A percentile compares a stretch with the other conserved stretches of the same genome.
These are phyloP conservation scores for Apiotrichum porosum DNA, from an alignment of 1,284 basidiomycete species.

Conservation along the genomic window DNA sequence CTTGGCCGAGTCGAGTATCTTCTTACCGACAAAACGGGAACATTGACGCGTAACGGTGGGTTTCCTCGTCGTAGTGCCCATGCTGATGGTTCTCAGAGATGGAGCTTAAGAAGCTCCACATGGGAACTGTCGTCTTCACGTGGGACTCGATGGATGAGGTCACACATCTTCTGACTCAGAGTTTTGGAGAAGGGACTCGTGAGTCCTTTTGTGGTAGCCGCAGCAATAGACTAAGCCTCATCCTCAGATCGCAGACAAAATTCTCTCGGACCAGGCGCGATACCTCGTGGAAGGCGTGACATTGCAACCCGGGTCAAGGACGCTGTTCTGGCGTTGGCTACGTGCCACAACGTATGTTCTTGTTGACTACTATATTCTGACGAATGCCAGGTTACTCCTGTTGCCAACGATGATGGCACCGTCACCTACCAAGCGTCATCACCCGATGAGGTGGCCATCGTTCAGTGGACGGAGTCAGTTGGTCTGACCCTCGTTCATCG, in stretches of 20 bases:
- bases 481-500: slow-evolving; percentile 82
- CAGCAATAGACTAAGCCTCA: not conserved
- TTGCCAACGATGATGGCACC: slow-evolving; percentile 85
- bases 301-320: slow-evolving; percentile 94
- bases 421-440: slow-evolving; percentile 97
- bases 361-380: not conserved
- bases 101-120: slow-evolving; percentile 97
- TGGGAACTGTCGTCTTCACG: slow-evolving; percentile 97
- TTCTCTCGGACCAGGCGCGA: slow-evolving; percentile 50
- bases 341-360: slow-evolving; percentile 84
- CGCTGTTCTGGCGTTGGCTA: slow-evolving; percentile 83
- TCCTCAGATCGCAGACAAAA: slow-evolving; percentile 26
- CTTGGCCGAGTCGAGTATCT: slow-evolving; percentile 94
- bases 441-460: slow-evolving; percentile 98
- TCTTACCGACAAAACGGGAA: slow-evolving; percentile 95
- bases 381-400: slow-evolving; percentile 80
- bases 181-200: slow-evolving; percentile 59
- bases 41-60: slow-evolving; percentile 92
- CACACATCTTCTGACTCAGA: slow-evolving; percentile 73
- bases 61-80: not conserved
- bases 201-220: not conserved
- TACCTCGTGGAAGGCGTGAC: slow-evolving; percentile 73
- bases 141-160: slow-evolving; percentile 98
- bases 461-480: slow-evolving; percentile 95
- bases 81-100: slow-evolving; percentile 77